Evolutionary conservation across 306 rosid genomes (phyloP), one percentile per base, ranked within the genome.

Genomic region (Sicyos edulis): DNA sequence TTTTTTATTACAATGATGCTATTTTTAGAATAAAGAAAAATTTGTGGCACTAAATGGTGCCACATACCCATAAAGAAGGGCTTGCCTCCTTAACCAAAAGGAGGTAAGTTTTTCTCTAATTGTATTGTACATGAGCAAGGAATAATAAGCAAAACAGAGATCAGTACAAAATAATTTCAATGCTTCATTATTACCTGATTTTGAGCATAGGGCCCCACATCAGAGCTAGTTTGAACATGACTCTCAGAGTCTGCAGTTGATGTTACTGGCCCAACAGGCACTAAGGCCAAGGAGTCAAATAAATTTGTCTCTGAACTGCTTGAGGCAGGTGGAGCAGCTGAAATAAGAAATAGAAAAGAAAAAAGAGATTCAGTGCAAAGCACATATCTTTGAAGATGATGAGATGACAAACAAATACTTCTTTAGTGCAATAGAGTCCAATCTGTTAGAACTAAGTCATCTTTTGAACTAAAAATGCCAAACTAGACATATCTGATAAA

Each of bases 201-300:
- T 69, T 73, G 62, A 64, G 80, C 75, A 73, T 74, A 79, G 60
- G 97, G 62, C 13, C 73, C 83, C 50, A 84, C 80, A 24, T 75
- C 80, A 75, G 80, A 53, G 75, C 72, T 80, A 44, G 53, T 70
- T 20, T 64, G 63, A 34, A 82, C 80, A 76, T 80, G 72, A 60
- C 79, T 74, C 73, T 81, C 90, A 24, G 84, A 74, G 44, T 50
- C 62, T 52, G 42, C 16, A 17, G 85, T 57, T 64, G 86, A 24
- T 68, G 82, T 72, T 54, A 76, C 77, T 32, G 88, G 77, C 54
- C 80, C 74, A 71, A 83, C 82, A 47, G 97, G 96, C 76, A 85
- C 92, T 24, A 88, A 75, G 76, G 96, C 87, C 85, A 91, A 76
- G 29, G 95, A 86, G 52, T 92, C 92, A 5, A 95, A 87, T 71